phyloP scores from a whole-genome alignment of 148 eudicot genomes.

The Amaranthus hypochondriacus region DNA sequence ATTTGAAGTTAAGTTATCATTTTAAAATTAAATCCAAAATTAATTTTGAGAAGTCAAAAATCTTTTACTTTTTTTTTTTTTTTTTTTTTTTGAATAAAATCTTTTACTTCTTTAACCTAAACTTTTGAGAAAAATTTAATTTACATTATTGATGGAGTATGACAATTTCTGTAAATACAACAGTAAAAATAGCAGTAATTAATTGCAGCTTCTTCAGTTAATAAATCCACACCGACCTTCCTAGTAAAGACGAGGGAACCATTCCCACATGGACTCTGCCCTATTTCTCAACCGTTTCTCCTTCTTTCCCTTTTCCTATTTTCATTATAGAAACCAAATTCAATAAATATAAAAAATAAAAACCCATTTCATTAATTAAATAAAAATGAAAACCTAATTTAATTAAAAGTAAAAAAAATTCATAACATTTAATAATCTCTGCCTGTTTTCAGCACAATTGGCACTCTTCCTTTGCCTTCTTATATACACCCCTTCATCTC shows the following conservation, averaged over 20 bases:
- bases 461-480: conserved; percentile 46
- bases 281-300: conserved; percentile 32
- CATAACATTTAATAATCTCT: conserved; percentile 39
- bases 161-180: background rate
- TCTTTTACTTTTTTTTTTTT: too few species aligned
- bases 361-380: background rate
- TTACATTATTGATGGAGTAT: too few species aligned
- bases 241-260: conserved; percentile 46
- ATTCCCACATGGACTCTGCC: conserved; percentile 54
- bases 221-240: conserved; percentile 47
- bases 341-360: background rate
- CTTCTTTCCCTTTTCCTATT: background rate
- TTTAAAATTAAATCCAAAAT: too few species aligned
- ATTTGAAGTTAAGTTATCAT: too few species aligned
- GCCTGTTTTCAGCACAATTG: conserved; percentile 34
- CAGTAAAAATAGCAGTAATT: conserved; percentile 18
- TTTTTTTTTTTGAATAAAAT: too few species aligned
- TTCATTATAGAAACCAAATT: background rate
- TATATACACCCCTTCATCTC: conserved; percentile 52
- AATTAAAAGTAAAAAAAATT: conserved; percentile 8
- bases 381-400: background rate
- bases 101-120: too few species aligned
- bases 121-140: too few species aligned
- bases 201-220: background rate
- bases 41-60: too few species aligned